phyloP scores from a whole-genome alignment of 768 basidiomycete species.

The Tylopilus cervinicoccineus region DNA sequence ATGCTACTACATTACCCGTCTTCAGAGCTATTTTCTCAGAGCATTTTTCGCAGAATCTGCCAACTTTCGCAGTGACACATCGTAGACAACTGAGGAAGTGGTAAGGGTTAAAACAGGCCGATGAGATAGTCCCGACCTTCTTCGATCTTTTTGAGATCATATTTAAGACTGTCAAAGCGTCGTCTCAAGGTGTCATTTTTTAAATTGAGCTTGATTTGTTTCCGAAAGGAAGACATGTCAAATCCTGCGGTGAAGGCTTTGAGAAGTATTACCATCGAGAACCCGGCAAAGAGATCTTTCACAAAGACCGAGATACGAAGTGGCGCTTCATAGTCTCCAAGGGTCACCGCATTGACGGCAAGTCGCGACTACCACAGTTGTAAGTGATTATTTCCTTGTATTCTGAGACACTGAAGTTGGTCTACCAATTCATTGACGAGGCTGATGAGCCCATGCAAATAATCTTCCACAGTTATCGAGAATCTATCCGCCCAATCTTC shows the following conservation, averaged over 20 bases:
- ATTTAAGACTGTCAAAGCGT: slow-evolving; percentile 78
- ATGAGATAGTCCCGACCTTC: slow-evolving; percentile 52
- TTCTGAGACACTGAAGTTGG: slow-evolving; percentile 1
- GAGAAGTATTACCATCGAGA: slow-evolving; percentile 58
- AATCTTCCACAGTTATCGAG: slow-evolving; percentile 67
- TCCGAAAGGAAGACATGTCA: slow-evolving; percentile 1
- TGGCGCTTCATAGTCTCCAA: slow-evolving; percentile 77
- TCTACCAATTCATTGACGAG: slow-evolving; percentile 78
- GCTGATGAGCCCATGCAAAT: slow-evolving; percentile 74
- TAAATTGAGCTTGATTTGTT: slow-evolving; percentile 58
- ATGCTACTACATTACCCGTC: neutral
- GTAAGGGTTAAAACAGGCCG: neutral
- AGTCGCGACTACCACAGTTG: slow-evolving; percentile 56
- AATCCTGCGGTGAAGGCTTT: neutral
- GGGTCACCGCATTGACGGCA: slow-evolving; percentile 77
- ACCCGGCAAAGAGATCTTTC: slow-evolving; percentile 79
- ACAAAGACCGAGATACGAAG: slow-evolving; percentile 75
- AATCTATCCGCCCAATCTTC: slow-evolving; percentile 68
- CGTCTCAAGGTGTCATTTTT: slow-evolving; percentile 76
- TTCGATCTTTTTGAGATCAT: slow-evolving; percentile 85
- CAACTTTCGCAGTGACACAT: slow-evolving; percentile 74
- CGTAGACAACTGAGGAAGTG: slow-evolving; percentile 65
- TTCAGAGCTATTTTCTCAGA: neutral
- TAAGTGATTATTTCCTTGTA: slow-evolving; percentile 5
- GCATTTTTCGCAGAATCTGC: slow-evolving; percentile 26